Conservation (phyloP, 2,329 filamentous ascomycete genomes). For the Penicillium corylophilum region DNA sequence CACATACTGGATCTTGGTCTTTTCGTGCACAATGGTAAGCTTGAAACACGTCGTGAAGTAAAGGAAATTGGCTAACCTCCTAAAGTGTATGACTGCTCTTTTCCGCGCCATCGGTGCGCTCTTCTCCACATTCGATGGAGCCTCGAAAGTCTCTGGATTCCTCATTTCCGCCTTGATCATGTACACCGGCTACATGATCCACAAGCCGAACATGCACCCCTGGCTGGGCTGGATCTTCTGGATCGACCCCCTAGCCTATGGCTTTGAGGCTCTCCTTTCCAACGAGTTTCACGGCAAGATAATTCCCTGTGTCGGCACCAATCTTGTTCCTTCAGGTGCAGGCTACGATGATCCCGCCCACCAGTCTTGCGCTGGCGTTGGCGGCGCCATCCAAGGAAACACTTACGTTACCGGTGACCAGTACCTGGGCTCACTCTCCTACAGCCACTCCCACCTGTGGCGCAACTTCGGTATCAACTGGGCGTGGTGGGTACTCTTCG, state of each 20-base stretch:
- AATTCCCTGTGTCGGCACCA: slow-evolving; percentile 38
- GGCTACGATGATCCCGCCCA: slow-evolving; percentile 28
- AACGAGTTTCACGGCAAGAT: slow-evolving; percentile 38
- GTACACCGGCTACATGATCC: slow-evolving; percentile 47
- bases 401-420: slow-evolving; percentile 56
- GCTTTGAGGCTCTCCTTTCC: slow-evolving; percentile 38
- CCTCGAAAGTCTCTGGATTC: slow-evolving; percentile 54
- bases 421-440: slow-evolving; percentile 58
- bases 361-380: slow-evolving; percentile 51
- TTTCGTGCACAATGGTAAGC: slow-evolving; percentile 53
- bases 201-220: slow-evolving; percentile 51
- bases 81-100: slow-evolving; percentile 56
- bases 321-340: slow-evolving; percentile 36
- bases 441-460: slow-evolving; percentile 55
- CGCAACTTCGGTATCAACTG: slow-evolving; percentile 63
- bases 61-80: slow-evolving; percentile 8
- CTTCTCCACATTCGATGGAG: slow-evolving; percentile 58
- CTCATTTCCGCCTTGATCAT: slow-evolving; percentile 38
- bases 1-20: slow-evolving; percentile 58
- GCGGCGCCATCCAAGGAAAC: slow-evolving; percentile 53
- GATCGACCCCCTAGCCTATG: slow-evolving; percentile 41
- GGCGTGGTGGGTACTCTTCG: slow-evolving; percentile 63
- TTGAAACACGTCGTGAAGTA: neutral
- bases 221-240: slow-evolving; percentile 53
- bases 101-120: slow-evolving; percentile 58